Percentiles rank a stretch among this genome's conserved stretches.
Evolutionary conservation across 2,329 filamentous ascomycete species (phyloP).

Genomic region (Colletotrichum spinosum): DNA sequence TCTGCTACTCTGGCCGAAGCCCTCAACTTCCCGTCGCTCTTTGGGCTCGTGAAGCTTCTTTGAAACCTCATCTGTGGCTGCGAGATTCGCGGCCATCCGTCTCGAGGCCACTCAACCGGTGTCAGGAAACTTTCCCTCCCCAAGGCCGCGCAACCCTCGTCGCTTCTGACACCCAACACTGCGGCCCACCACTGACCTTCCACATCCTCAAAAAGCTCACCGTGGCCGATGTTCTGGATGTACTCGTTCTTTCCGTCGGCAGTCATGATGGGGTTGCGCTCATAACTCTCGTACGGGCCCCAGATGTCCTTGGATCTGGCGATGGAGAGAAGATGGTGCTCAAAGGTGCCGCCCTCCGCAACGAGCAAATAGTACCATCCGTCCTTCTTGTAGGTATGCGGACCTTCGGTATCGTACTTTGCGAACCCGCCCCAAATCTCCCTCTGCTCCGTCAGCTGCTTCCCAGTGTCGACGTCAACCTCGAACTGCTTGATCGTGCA

Average conservation of each 20-base stretch:
- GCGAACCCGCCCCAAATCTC: too few relatives aligned
- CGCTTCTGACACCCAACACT: conserved; percentile 50
- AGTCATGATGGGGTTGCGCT: conserved; percentile 67
- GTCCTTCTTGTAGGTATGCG: conserved; percentile 59
- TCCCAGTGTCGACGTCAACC: conserved; percentile 47
- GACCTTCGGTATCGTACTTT: conserved; percentile 53
- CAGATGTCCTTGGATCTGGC: conserved; percentile 62
- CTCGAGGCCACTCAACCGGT: too few relatives aligned
- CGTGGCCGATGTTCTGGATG: conserved; percentile 64
- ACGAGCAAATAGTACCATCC: conserved; percentile 60
- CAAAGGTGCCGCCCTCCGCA: conserved; percentile 56
- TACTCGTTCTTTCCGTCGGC: conserved; percentile 59
- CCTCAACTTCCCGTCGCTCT: too few relatives aligned
- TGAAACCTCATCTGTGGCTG: too few relatives aligned
- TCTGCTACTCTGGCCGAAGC: too few relatives aligned
- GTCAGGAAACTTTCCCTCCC: too few relatives aligned
- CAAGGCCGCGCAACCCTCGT: too few relatives aligned
- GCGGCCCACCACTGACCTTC: conserved; percentile 65
- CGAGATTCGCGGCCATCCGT: too few relatives aligned
- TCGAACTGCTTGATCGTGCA: too few relatives aligned
- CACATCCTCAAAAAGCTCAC: conserved; percentile 63
- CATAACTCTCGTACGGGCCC: conserved; percentile 71
- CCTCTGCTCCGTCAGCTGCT: conserved; percentile 28
- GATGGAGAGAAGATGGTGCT: conserved; percentile 67
- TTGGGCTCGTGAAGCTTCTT: too few relatives aligned